These are phyloP conservation scores for Sporothrix pallida DNA, from an alignment of 2,329 filamentous ascomycete species.

Conservation along the genomic window DNA sequence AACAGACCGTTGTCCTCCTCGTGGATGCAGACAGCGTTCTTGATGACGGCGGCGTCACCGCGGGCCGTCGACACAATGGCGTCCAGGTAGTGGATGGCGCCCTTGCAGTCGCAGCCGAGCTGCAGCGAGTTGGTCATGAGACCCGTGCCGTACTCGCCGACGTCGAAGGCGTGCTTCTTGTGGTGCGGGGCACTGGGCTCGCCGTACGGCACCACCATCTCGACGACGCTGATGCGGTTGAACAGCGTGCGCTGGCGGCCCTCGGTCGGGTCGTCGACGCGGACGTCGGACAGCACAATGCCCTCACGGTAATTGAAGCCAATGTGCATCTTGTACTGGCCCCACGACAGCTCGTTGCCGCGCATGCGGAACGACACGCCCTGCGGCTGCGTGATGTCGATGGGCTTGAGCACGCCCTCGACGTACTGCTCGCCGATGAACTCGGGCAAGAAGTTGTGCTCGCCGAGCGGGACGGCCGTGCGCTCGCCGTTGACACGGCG, in stretches of 20 bases:
- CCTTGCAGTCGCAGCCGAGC: constrained; percentile 85
- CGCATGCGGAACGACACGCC: constrained; percentile 77
- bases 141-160: constrained; percentile 75
- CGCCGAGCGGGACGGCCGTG: constrained; percentile 72
- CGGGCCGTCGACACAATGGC: constrained; percentile 80
- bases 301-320: constrained; percentile 96
- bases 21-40: constrained; percentile 94
- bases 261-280: constrained; percentile 74
- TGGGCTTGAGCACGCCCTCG: constrained; percentile 72
- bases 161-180: constrained; percentile 79
- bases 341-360: constrained; percentile 80
- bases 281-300: constrained; percentile 87
- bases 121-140: constrained; percentile 82
- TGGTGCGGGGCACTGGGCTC: constrained; percentile 82
- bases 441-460: constrained; percentile 78
- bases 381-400: constrained; percentile 75
- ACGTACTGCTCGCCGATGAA: constrained; percentile 76
- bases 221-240: constrained; percentile 84
- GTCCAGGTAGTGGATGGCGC: constrained; percentile 89
- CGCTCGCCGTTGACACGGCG: constrained; percentile 77
- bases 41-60: constrained; percentile 78
- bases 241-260: constrained; percentile 78
- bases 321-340: constrained; percentile 91
- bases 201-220: constrained; percentile 94
- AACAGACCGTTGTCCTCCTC: constrained; percentile 91